Percentiles rank a stretch among this genome's conserved stretches.
phyloP scores from a whole-genome alignment of 768 basidiomycete species.

The Tulasnella sp. region DNA sequence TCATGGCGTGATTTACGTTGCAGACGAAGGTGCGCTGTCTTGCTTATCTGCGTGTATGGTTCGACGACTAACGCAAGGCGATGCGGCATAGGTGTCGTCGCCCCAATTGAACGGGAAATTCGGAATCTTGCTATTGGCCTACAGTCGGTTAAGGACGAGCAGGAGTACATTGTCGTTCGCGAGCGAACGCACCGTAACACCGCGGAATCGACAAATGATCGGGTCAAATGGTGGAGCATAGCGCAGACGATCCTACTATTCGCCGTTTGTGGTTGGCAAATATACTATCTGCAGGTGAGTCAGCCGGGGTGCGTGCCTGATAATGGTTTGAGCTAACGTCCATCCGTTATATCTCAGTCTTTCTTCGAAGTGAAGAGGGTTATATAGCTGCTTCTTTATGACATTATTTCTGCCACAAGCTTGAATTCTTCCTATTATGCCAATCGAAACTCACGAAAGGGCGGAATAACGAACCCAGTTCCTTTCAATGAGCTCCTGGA shows the following conservation, averaged over 20 bases:
- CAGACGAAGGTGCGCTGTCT: constrained; percentile 60
- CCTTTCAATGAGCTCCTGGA: too few relatives aligned
- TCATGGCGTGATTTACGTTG: constrained; percentile 90
- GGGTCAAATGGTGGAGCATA: constrained; percentile 99
- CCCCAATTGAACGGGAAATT: constrained; percentile 95
- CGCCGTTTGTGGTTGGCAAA: constrained; percentile 90
- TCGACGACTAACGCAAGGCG: not conserved
- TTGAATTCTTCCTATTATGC: not conserved
- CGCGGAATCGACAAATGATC: constrained; percentile 82
- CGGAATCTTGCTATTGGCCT: constrained; percentile 73
- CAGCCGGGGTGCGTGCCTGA: not conserved
- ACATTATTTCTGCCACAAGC: not conserved
- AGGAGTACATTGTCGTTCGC: constrained; percentile 95
- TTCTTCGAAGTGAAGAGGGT: constrained; percentile 91
- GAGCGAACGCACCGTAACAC: constrained; percentile 92
- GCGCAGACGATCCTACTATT: constrained; percentile 81
- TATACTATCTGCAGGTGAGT: constrained; percentile 87
- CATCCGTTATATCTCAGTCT: constrained; percentile 39
- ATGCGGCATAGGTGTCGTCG: constrained; percentile 57
- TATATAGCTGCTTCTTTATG: constrained; percentile 41
- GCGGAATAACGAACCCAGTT: not conserved
- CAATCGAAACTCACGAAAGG: not conserved
- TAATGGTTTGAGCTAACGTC: constrained; percentile 15
- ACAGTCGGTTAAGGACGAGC: constrained; percentile 91
- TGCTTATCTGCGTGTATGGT: not conserved